Evolutionary conservation across 2,329 filamentous ascomycete species (phyloP), one percentile per base, ranked within the genome.

Genomic region (Aspergillus brunneoviolaceus): DNA sequence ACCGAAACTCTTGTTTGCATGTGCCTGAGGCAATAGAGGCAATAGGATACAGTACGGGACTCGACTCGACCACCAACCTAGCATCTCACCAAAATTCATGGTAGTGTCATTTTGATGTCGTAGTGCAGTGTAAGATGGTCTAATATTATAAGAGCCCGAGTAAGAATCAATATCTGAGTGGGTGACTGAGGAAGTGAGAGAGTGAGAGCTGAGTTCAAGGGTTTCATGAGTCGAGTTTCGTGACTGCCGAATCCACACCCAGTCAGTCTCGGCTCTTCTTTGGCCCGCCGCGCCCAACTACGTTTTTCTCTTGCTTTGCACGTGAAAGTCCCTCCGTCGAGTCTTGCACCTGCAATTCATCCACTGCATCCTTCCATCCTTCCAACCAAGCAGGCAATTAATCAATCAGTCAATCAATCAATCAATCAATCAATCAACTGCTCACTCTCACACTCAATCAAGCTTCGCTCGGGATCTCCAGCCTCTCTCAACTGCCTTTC

Each of bases 381-480:
- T 35, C 33, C 14, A 35, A 35, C 27, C 27, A 29, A 29, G 27
- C 27, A 29, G 27, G 33, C 12, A 11, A 21, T 21, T 21, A 21
- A 21, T 21, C 21, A 21, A 2, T 21, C 21, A 14, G 10, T 35
- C 3, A 11, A 35, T 35, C 7, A 35, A 12, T 35, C 33, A 35
- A 14, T 35, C 39, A 42, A 6, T 16, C 39, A 2, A n/a, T 42
- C 39, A 42, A 42, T 19, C 39, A 56, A 19, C 54, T 35, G 27
- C 42, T 56, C 45, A 42, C 53, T 49, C 19, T 23, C 47, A 11
- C 49, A n/a, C 50, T 33, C 49, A 12, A 12, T 35, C 33, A 16
- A 35, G 33, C 33, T 55, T 61, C 54, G 35, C 54, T 45, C 60
- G 57, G 48, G 57, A 63, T 56, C 60, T 52, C 45, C 52, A 19